Evolutionary conservation across 257 asterid species (phyloP), one percentile per base, ranked within the genome.

Genomic region (Handroanthus guayacan): DNA sequence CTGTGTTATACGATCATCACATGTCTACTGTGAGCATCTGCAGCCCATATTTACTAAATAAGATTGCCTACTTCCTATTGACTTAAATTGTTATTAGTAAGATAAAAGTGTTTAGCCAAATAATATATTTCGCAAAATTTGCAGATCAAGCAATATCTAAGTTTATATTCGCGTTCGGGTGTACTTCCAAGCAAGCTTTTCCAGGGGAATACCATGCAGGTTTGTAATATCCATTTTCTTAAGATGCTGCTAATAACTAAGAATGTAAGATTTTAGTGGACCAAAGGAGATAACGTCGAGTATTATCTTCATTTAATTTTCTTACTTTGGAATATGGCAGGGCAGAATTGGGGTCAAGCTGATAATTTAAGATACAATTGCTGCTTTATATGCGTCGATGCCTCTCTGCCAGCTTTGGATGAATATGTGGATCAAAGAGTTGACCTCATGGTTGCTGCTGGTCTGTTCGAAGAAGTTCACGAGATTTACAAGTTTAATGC

Each of bases 341-440:
- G 93, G 92, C 97, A 95, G 99, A 89, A 93, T 78, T 93, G 98
- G 98, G 99, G 99, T 56, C 89, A 62, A 69, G 88, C 91, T 71
- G 97, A 90, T 81, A 84, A 75, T 79, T 85, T 87, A 73, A 91
- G 89, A 89, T 87, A 81, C 12, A 82, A 87, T 71, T 90, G 96
- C 86, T 89, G 97, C 77, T 91, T 95, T 79, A 79, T 93, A 78
- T 89, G 97, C 66, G 89, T 93, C 75, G 95, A 95, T 85, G 97
- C 97, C 57, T 87, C 97, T 80, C 90, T 95, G 36, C 70, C 90
- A 38, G 92, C 86, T 52, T 72, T 93, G 84, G 97, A 95, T 82
- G 75, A 75, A 60, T 90, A 87, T 78, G 97, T 95, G 60, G 82
- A 91, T 66, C 89, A 78, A 85, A 90, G 99, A 74, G 99, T 93